A percentile compares a stretch with the other conserved stretches of the same genome.
Evolutionary conservation across 164 flowering plant genomes (phyloP).

Genomic region (Aristolochia contorta): DNA sequence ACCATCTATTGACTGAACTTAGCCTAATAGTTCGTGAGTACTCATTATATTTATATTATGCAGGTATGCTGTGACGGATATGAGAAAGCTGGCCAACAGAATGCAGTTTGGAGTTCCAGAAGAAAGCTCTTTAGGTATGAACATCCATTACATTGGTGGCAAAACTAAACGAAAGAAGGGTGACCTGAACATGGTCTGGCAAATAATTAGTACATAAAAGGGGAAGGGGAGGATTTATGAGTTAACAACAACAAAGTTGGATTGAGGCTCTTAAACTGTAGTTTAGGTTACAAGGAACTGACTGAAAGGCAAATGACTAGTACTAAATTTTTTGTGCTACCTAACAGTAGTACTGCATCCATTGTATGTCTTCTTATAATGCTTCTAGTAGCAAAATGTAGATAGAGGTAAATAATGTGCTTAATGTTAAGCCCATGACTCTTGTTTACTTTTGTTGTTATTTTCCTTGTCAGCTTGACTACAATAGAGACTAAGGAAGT

Average conservation of each 20-base stretch:
- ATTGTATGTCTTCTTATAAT: neutral
- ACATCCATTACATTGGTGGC: neutral
- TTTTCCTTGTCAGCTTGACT: too few species aligned
- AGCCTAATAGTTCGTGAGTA: too few species aligned
- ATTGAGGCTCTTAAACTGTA: neutral
- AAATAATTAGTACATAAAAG: neutral
- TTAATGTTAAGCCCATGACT: too few species aligned
- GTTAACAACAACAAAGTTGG: too few species aligned
- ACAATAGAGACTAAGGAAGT: too few species aligned
- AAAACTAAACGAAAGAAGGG: neutral
- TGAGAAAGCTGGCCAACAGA: constrained; percentile 95
- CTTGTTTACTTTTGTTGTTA: too few species aligned
- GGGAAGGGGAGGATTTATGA: too few species aligned
- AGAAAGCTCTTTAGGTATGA: constrained; percentile 91
- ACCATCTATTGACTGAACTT: too few species aligned
- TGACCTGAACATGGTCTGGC: neutral
- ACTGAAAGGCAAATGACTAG: neutral
- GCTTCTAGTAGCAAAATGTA: neutral
- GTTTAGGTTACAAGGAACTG: neutral
- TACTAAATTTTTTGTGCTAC: neutral
- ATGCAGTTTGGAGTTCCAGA: constrained; percentile 96
- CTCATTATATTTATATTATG: neutral
- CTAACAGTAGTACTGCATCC: neutral
- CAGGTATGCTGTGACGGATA: constrained; percentile 92
- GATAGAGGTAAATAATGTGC: too few species aligned